phyloP scores from a whole-genome alignment of 257 asterid genomes.

The Ajuga chamaepitys region DNA sequence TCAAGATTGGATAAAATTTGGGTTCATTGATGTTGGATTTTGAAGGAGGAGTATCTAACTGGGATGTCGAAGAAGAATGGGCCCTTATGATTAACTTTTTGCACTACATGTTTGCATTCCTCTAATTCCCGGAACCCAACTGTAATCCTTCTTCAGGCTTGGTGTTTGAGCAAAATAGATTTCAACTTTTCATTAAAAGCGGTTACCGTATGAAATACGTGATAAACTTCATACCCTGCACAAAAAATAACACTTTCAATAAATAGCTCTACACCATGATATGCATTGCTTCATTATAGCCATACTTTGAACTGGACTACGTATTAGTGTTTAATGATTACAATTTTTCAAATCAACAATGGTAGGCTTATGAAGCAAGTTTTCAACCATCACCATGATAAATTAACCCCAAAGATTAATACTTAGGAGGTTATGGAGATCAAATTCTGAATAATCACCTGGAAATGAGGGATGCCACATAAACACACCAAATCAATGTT shows the following conservation, averaged over 20 bases:
- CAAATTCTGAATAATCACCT: neutral
- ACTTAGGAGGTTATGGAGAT: neutral
- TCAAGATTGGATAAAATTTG: constrained; percentile 33
- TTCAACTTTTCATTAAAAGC: constrained; percentile 3
- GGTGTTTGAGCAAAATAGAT: constrained; percentile 13
- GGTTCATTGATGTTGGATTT: constrained; percentile 21
- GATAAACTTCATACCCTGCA: neutral
- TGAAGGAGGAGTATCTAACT: constrained; percentile 44
- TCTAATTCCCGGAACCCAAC: constrained; percentile 28
- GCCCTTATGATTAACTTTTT: constrained; percentile 32
- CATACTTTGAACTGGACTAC: neutral
- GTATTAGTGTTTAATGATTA: neutral
- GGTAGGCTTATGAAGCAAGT: neutral
- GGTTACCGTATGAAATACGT: neutral
- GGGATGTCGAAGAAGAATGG: constrained; percentile 47
- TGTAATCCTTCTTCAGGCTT: constrained; percentile 10
- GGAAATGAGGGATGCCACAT: neutral
- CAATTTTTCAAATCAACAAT: constrained; percentile 6
- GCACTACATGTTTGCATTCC: constrained; percentile 30
- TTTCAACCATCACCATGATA: neutral
- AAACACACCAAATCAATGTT: neutral
- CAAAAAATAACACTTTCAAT: constrained; percentile 13
- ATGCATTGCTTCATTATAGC: constrained; percentile 5
- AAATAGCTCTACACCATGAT: constrained; percentile 13
- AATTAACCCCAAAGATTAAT: neutral